Evolutionary conservation across 176 grass and related monocot genomes (phyloP).

Genomic region (Eleusine indica): DNA sequence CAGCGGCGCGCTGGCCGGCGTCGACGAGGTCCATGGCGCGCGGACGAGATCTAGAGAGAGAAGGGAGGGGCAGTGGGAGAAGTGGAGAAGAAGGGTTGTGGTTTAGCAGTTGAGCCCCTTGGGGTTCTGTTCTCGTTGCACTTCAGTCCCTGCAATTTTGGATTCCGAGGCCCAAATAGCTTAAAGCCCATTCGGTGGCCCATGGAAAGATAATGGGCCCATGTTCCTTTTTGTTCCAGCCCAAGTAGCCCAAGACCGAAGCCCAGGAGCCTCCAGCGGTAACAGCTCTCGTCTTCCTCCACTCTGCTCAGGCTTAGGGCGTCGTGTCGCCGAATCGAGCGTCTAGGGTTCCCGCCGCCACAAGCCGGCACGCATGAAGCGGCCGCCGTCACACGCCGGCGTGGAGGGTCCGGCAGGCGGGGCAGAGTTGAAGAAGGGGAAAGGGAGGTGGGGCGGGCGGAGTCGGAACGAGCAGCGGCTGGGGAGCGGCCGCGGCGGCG

Average conservation of each 20-base stretch:
- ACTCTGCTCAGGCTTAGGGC: background rate
- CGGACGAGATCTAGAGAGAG: conserved; percentile 64
- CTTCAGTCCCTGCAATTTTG: background rate
- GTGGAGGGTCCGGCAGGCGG: background rate
- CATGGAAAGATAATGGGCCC: background rate
- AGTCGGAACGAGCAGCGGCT: conserved; percentile 71
- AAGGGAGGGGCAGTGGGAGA: conserved; percentile 38
- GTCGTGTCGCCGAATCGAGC: background rate
- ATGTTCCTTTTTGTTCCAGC: background rate
- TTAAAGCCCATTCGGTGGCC: background rate
- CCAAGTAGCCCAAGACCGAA: background rate
- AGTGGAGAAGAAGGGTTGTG: conserved; percentile 21
- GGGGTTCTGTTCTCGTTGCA: conserved; percentile 23
- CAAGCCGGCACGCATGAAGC: conserved; percentile 37
- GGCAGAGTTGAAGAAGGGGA: conserved; percentile 33
- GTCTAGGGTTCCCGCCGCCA: conserved; percentile 39
- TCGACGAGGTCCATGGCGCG: conserved; percentile 53
- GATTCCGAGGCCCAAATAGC: background rate
- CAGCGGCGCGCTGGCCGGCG: conserved; percentile 37
- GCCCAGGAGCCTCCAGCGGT: background rate
- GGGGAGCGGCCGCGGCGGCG: conserved; percentile 61
- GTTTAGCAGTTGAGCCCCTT: conserved; percentile 22
- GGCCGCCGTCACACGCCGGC: conserved; percentile 7
- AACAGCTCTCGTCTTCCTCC: background rate
- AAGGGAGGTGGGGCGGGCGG: conserved; percentile 48